phyloP scores from a whole-genome alignment of 176 grass and related monocot species.

The Melocanna baccifera region DNA sequence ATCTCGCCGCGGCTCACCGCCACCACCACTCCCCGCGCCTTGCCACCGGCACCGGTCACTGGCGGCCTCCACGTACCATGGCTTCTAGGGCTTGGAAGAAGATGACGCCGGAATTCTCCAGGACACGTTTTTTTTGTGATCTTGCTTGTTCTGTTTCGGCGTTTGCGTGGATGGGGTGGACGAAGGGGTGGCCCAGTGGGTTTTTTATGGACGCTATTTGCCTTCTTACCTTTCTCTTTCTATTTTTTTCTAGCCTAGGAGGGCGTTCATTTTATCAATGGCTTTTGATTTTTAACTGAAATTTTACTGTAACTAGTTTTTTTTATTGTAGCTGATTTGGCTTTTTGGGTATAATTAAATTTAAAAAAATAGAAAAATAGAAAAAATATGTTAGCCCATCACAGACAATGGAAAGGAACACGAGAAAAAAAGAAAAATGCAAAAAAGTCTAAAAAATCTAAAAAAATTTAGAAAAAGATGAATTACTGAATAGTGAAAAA shows the following conservation, averaged over 20 bases:
- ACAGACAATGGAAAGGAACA: no score
- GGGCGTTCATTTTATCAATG: no score
- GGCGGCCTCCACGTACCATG: conserved; percentile 1
- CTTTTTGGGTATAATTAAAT: no score
- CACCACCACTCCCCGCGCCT: not conserved
- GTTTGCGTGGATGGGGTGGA: conserved; percentile 16
- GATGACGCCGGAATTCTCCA: not conserved
- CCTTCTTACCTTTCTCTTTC: not conserved
- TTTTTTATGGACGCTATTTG: not conserved
- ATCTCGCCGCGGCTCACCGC: conserved; percentile 27
- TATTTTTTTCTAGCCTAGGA: not conserved
- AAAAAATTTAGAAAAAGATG: no score
- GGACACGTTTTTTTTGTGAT: not conserved
- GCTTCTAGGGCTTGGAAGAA: not conserved
- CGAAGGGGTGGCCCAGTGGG: conserved; percentile 25
- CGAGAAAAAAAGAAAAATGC: no score
- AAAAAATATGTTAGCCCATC: no score
- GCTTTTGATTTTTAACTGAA: no score
- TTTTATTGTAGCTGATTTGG: no score
- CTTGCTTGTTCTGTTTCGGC: conserved; percentile 2
- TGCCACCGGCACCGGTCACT: not conserved
- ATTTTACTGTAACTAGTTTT: no score
- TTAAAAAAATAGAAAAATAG: no score
- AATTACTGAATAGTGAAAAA: no score
- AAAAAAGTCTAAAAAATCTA: no score